These are phyloP conservation scores for Babesia ovata DNA, from an alignment of 169 alveolate genomes.

Conservation along the genomic window DNA sequence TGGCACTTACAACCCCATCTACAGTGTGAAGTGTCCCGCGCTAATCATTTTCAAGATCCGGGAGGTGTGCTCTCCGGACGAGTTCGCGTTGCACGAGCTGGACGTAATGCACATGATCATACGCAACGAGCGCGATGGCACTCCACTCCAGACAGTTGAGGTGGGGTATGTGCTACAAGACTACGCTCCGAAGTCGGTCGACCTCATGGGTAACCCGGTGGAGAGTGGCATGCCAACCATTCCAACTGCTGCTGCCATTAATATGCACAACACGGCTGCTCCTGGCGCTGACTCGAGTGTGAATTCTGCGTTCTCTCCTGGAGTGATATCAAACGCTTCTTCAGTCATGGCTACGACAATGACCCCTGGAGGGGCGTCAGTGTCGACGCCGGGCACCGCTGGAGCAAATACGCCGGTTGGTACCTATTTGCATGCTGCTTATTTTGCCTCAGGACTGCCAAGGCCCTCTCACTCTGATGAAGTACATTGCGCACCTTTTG, in stretches of 20 bases:
- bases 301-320: not conserved
- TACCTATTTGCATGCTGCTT: not conserved
- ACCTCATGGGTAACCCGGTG: no score
- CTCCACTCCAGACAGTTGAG: slow-evolving; percentile 2
- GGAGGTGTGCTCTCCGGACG: slow-evolving; percentile 51
- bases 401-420: not conserved
- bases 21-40: slow-evolving; percentile 54
- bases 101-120: slow-evolving; percentile 57
- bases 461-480: slow-evolving; percentile 39
- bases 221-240: no score
- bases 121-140: slow-evolving; percentile 41
- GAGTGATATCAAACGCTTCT: not conserved
- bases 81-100: slow-evolving; percentile 55
- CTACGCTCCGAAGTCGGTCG: slow-evolving; percentile 2
- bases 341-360: not conserved
- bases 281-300: not conserved
- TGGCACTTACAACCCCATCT: slow-evolving; percentile 65
- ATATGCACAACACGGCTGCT: not conserved
- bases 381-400: not conserved
- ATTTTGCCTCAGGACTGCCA: slow-evolving; percentile 25
- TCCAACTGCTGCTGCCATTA: slow-evolving; percentile 14
- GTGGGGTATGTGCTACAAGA: slow-evolving; percentile 18
- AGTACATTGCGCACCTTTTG: slow-evolving; percentile 42
- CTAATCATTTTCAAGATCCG: slow-evolving; percentile 56
- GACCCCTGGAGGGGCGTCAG: not conserved